A percentile compares a stretch with the other conserved stretches of the same genome.
These are phyloP conservation scores for Macrophomina pseudophaseolina DNA, from an alignment of 2,329 filamentous ascomycete genomes.

Conservation along the genomic window DNA sequence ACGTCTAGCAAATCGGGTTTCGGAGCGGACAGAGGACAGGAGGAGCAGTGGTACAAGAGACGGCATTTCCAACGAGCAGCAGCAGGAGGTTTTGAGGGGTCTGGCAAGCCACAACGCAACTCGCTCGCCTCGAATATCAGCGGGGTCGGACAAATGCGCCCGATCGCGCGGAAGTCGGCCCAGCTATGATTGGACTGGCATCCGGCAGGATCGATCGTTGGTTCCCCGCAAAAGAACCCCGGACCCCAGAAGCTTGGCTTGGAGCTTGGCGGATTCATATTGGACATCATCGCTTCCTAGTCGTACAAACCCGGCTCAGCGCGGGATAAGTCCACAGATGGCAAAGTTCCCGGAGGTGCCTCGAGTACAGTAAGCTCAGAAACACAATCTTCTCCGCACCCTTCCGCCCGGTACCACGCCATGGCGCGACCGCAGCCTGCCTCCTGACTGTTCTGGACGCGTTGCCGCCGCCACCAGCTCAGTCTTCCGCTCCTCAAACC, in stretches of 20 bases:
- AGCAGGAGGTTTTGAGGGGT: constrained; percentile 7
- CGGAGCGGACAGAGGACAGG: not conserved
- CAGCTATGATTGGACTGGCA: constrained; percentile 6
- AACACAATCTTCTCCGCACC: constrained; percentile 19
- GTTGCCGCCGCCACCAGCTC: constrained; percentile 17
- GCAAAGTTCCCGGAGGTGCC: constrained; percentile 7
- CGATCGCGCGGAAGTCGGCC: constrained; percentile 4
- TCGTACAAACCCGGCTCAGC: constrained; percentile 1
- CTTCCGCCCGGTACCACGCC: constrained; percentile 13
- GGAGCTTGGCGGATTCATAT: constrained; percentile 7
- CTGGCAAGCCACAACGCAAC: not conserved
- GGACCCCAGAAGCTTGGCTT: constrained; percentile 11
- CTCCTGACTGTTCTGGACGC: constrained; percentile 18
- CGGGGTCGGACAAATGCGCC: constrained; percentile 14
- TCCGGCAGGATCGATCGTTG: constrained; percentile 7
- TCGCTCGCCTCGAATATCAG: not conserved
- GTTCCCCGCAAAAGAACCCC: constrained; percentile 14
- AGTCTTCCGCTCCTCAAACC: not conserved
- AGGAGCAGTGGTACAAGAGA: constrained; percentile 7
- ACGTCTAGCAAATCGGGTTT: not conserved
- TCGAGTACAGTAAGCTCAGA: constrained; percentile 19
- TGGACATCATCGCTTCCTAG: not conserved
- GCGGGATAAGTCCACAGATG: constrained; percentile 13
- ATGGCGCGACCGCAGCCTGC: constrained; percentile 1
- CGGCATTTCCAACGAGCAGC: not conserved